Evolutionary conservation across 805 yeast genomes (phyloP).

Genomic region (Phaffomyces antillensis): DNA sequence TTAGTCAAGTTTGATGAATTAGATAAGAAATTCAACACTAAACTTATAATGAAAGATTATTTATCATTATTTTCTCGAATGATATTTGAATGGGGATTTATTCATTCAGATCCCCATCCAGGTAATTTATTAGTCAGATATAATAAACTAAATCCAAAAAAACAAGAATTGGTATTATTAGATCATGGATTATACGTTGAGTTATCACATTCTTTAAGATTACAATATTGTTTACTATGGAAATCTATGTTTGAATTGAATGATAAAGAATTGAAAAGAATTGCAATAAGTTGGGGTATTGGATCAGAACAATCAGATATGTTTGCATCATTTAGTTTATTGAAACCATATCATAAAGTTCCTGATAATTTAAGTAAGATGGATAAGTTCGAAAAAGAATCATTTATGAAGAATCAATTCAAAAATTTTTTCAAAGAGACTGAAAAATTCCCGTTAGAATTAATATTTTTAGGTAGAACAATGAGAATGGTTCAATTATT

Average conservation of each 20-base stretch:
- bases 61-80: conserved; percentile 45
- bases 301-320: conserved; percentile 48
- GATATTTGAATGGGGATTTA: conserved; percentile 54
- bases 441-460: conserved; percentile 56
- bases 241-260: conserved; percentile 49
- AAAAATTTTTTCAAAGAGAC: conserved; percentile 52
- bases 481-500: conserved; percentile 71
- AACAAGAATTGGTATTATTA: conserved; percentile 55
- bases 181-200: conserved; percentile 71
- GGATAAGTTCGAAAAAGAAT: conserved; percentile 35
- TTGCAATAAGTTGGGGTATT: conserved; percentile 62
- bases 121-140: conserved; percentile 61
- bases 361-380: conserved; percentile 23
- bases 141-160: conserved; percentile 12
- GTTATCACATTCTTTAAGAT: conserved; percentile 42
- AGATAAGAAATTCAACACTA: conserved; percentile 30
- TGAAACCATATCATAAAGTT: conserved; percentile 36
- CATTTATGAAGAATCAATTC: conserved; percentile 39
- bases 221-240: conserved; percentile 60
- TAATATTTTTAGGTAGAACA: conserved; percentile 59
- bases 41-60: conserved; percentile 39
- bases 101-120: conserved; percentile 76
- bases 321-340: conserved; percentile 48
- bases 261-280: conserved; percentile 35
- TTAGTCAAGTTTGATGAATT: conserved; percentile 41